Evolutionary conservation across 225 moss, liverwort and hornwort species (phyloP).

Genomic region (Climacium dendroides): DNA sequence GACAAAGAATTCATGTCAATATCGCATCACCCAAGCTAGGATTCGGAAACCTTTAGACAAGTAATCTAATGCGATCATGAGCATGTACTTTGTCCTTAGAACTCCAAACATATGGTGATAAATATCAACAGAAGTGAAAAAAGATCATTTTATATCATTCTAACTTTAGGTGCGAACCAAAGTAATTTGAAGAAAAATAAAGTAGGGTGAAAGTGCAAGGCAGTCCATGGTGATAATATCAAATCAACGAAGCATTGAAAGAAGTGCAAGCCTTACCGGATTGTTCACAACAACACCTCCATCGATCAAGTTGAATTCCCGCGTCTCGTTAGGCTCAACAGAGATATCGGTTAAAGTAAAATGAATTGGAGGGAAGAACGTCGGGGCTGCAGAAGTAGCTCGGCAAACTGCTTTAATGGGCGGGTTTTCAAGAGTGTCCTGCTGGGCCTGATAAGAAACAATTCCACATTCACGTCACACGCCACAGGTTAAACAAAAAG

Average conservation of each 20-base stretch:
- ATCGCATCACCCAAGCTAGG: neutral
- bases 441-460: conserved; percentile 18
- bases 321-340: neutral
- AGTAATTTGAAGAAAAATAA: neutral
- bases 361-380: conserved; percentile 46
- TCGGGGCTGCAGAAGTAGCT: conserved; percentile 39
- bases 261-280: conserved; percentile 9
- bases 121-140: neutral
- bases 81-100: neutral
- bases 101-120: neutral
- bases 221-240: neutral
- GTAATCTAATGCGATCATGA: neutral
- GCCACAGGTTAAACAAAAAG: neutral
- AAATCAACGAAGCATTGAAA: neutral
- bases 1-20: neutral
- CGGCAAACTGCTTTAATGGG: conserved; percentile 45
- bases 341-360: conserved; percentile 24
- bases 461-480: neutral
- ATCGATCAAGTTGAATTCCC: conserved; percentile 46
- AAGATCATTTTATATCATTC: neutral
- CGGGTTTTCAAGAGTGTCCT: conserved; percentile 38
- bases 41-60: neutral
- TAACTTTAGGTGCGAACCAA: neutral
- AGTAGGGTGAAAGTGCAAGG: neutral
- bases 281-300: conserved; percentile 49